Percentiles rank a stretch among this genome's conserved stretches.
These are phyloP conservation scores for Cucurbita moschata DNA, from an alignment of 306 rosid genomes.

Conservation along the genomic window DNA sequence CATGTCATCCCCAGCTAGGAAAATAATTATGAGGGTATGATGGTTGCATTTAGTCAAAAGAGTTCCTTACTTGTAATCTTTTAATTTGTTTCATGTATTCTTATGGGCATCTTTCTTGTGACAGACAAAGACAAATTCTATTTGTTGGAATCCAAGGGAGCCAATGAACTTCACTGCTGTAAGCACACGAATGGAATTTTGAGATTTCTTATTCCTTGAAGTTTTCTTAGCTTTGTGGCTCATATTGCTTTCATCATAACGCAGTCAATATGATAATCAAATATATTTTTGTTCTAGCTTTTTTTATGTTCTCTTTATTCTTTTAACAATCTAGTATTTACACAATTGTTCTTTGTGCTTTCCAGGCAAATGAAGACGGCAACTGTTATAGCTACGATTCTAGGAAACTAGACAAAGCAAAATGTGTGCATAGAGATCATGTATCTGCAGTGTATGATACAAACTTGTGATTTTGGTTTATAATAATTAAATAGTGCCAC, in stretches of 20 bases:
- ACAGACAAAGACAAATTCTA: conserved; percentile 78
- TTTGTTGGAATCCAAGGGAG: conserved; percentile 95
- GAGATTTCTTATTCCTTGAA: neutral
- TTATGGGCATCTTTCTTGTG: conserved; percentile 23
- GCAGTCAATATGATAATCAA: neutral
- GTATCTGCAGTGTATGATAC: conserved; percentile 82
- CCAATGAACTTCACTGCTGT: conserved; percentile 90
- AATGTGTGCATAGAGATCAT: conserved; percentile 82
- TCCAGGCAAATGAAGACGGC: conserved; percentile 87
- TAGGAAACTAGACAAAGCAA: conserved; percentile 65
- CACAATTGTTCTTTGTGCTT: neutral
- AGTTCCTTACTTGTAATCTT: neutral
- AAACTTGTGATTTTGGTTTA: neutral
- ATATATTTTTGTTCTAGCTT: neutral
- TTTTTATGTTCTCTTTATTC: neutral
- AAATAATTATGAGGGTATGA: conserved; percentile 67
- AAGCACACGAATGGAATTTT: conserved; percentile 23
- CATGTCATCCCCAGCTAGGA: conserved; percentile 47
- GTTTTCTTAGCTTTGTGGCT: neutral
- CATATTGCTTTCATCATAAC: neutral
- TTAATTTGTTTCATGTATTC: conserved; percentile 8
- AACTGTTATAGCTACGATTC: conserved; percentile 72
- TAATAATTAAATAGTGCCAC: neutral
- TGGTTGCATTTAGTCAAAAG: neutral
- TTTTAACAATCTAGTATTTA: neutral